These are phyloP conservation scores for Skeletonema menzelii DNA, from an alignment of 108 stramenopile genomes.

Conservation along the genomic window DNA sequence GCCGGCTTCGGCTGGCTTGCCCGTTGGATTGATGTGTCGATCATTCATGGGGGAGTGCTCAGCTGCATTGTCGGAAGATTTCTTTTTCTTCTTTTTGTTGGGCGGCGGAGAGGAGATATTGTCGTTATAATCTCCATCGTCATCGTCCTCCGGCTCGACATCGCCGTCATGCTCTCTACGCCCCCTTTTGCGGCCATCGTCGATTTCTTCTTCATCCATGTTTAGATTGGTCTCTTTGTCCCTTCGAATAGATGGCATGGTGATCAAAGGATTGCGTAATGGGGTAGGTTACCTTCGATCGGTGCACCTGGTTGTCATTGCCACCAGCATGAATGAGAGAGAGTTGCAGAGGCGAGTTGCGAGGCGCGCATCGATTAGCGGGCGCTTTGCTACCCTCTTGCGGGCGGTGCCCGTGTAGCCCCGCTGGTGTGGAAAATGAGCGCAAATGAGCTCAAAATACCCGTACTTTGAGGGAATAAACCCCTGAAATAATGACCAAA, in stretches of 20 bases:
- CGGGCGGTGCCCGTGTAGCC: too few species aligned
- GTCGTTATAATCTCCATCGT: conserved; percentile 10
- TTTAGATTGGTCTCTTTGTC: conserved; percentile 19
- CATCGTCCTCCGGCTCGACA: background rate
- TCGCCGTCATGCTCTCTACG: conserved; percentile 9
- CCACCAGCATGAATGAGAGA: too few species aligned
- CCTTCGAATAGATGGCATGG: background rate
- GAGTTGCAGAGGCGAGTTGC: too few species aligned
- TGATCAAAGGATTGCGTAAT: background rate
- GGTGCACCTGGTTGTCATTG: background rate
- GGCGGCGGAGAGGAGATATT: conserved; percentile 1
- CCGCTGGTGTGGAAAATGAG: too few species aligned
- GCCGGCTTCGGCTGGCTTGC: conserved; percentile 64
- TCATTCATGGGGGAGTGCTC: conserved; percentile 29
- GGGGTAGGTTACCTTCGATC: background rate
- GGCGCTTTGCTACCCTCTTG: too few species aligned
- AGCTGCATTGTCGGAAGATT: background rate
- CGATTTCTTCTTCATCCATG: conserved; percentile 3
- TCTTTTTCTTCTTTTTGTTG: conserved; percentile 9
- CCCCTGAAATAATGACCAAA: too few species aligned
- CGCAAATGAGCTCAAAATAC: too few species aligned
- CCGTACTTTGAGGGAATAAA: too few species aligned
- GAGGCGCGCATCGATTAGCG: too few species aligned
- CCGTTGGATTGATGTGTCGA: conserved; percentile 39
- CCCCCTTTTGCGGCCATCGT: background rate